Evolutionary conservation across 1,284 basidiomycete genomes (phyloP), one percentile per base, ranked within the genome.

Genomic region (Phylloporus sp.): DNA sequence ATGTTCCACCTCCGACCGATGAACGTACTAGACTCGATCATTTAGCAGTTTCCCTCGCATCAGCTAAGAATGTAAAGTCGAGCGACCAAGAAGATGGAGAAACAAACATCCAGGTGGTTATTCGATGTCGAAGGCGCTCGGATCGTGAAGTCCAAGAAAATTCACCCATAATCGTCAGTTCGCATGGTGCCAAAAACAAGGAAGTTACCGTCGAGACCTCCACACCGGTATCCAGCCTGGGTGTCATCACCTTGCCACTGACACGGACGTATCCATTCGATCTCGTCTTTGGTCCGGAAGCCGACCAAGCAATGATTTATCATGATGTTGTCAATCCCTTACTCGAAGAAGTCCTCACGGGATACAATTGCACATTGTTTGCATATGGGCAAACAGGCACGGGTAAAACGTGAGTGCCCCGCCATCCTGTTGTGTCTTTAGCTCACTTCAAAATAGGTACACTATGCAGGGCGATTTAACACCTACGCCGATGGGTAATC

Each of bases 331-430:
- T 98, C 42, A 87, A 87, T 64, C 94, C 94, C 1, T 94, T 99
- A 86, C 82, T 99, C 54, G 90, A 95, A 55, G 94, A 99, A 76
- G 96, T 99, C 44, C 79, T 98, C 56, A 83, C 88, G 73, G 98
- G 98, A 6, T 99, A 98, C 81, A 99, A 99, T 74, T 99, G 98
- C 75, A 99, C 98, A 0, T 84, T 99, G 40, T 99, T 99, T 80
- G 97, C 97, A 4, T 99, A 99, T 74, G 98, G 98, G 5, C 98
- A 99, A 77, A 99, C 98, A 0, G 98, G 98, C 8, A 98, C 98
- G 0, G 98, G 98, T 22, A 99, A 99, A 82, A 99, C 98, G 91
- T 98, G 73, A 73, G 93, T 82, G n/a, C n/a, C 20, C n/a, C 28
- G 26, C 22, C 44, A 12, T 64, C 61, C 26, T 32, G 12, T 28